Conservation (phyloP, 1,284 basidiomycete species). For the Cryptococcus sp. region DNA sequence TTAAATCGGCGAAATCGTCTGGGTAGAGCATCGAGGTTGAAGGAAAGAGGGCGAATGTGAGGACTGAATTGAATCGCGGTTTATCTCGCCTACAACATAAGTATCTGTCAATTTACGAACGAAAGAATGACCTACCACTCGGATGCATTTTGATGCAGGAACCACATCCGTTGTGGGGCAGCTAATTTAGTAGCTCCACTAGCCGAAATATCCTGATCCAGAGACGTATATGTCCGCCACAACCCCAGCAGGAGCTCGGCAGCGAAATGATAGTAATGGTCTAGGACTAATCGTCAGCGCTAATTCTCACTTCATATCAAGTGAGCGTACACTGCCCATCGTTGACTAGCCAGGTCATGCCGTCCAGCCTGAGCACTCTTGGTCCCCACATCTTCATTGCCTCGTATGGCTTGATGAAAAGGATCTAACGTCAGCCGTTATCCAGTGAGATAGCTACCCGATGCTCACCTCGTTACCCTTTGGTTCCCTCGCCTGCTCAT, state of each 20-base stretch:
- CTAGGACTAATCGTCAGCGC: conserved; percentile 53
- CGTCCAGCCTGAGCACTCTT: conserved; percentile 62
- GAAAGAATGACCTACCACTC: conserved; percentile 36
- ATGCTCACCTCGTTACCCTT: conserved; percentile 57
- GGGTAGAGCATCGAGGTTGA: conserved; percentile 59
- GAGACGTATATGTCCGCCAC: conserved; percentile 62
- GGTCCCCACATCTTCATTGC: conserved; percentile 62
- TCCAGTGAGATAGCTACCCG: background rate
- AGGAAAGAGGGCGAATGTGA: conserved; percentile 45
- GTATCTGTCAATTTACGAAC: background rate
- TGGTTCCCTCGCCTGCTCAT: conserved; percentile 62
- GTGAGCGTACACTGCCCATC: conserved; percentile 45
- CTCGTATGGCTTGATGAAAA: conserved; percentile 57
- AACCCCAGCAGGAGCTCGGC: conserved; percentile 69
- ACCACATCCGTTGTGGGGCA: conserved; percentile 42
- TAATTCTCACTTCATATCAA: background rate
- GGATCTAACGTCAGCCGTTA: conserved; percentile 18
- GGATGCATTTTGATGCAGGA: conserved; percentile 36
- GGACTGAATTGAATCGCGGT: conserved; percentile 43
- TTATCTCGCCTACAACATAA: conserved; percentile 37
- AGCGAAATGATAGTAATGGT: conserved; percentile 77
- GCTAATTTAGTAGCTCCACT: conserved; percentile 34
- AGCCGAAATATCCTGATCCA: conserved; percentile 37
- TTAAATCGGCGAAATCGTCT: conserved; percentile 62
- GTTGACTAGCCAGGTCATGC: conserved; percentile 57